Base-by-base conservation (phyloP, 2,329 filamentous ascomycete species). In the Colletotrichum cordylinicola region DNA sequence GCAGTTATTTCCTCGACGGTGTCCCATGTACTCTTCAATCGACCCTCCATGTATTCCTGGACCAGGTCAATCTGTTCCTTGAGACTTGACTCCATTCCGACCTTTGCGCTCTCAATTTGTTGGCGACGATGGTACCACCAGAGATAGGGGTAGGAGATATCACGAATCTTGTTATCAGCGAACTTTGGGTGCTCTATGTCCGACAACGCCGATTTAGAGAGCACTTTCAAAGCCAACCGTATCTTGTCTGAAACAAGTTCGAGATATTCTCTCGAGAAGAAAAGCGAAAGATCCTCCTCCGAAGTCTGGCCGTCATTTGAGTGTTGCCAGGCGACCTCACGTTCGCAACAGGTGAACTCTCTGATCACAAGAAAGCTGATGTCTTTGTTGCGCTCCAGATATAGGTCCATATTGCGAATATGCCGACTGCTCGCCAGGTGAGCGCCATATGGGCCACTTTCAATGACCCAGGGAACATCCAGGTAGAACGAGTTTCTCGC, bases 331-430 rank as follows among this genome's bases (percentile, higher is more conserved):
- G 48, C 27, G 4, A 21, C 16, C 15, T 2, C 2, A n/a, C 21
- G 13, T 8, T 5, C 24, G 9, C 68, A 70, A 13, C 68, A 70
- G 8, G 24, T 4, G n/a, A 33, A 55, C 9, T 55, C 43, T 10
- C 58, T 39, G n/a, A 16, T 55, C 4, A 56, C 68, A 6, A 70
- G 18, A 13, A 56, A 24, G 18, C 29, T 64, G 10, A 70, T 24
- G 4, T 29, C 18, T 21, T 55, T 56, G 29, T 70, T 52, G 4
- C 68, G 58, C 31, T 70, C 68, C 2, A 70, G 43, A 18, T 64
- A 56, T 4, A 70, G 43, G 3, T 64, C 68, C 15, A 70, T 5
- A 10, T 65, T 56, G 5, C 18, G 4, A 10, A 70, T 21, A 2
- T 15, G 13, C 6, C 31, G 27, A 8, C 39, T 65, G 15, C 68